Evolutionary conservation across 2,329 filamentous ascomycete species (phyloP).

Genomic region (Plenodomus biglobosus): DNA sequence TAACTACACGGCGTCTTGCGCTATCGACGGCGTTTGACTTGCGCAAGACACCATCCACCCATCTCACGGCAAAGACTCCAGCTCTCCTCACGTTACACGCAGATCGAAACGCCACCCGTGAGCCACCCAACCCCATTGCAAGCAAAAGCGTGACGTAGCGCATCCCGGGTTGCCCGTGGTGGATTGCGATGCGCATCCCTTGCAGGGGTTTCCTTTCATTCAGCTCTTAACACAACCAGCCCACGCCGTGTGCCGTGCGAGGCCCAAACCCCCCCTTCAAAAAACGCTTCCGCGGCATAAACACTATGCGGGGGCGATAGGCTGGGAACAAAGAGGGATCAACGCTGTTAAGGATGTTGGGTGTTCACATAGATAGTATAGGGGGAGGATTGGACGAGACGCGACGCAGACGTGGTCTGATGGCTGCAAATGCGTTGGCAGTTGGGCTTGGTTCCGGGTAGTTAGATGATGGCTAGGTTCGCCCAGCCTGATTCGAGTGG

Average conservation of each 20-base stretch:
- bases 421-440: not conserved
- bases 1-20: not conserved
- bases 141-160: constrained; percentile 11
- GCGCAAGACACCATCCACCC: not conserved
- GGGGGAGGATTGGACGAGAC: not conserved
- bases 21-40: too few relatives aligned
- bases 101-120: not conserved
- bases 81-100: too few relatives aligned
- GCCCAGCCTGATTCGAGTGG: too few relatives aligned
- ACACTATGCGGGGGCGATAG: constrained; percentile 6
- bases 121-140: not conserved
- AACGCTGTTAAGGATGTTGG: constrained; percentile 1
- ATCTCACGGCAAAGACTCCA: too few relatives aligned
- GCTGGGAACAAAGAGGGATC: constrained; percentile 13
- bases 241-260: not conserved
- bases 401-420: not conserved
- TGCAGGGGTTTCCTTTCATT: constrained; percentile 14
- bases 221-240: constrained; percentile 7
- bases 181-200: constrained; percentile 3
- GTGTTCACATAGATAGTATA: too few relatives aligned
- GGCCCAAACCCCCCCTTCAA: not conserved
- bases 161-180: constrained; percentile 6
- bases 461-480: constrained; percentile 1
- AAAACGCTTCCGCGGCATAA: not conserved
- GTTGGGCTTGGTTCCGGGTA: too few relatives aligned